A percentile compares a stretch with the other conserved stretches of the same genome.
These are phyloP conservation scores for Pythium vanterpoolii DNA, from an alignment of 352 stramenopile genomes.

Conservation along the genomic window DNA sequence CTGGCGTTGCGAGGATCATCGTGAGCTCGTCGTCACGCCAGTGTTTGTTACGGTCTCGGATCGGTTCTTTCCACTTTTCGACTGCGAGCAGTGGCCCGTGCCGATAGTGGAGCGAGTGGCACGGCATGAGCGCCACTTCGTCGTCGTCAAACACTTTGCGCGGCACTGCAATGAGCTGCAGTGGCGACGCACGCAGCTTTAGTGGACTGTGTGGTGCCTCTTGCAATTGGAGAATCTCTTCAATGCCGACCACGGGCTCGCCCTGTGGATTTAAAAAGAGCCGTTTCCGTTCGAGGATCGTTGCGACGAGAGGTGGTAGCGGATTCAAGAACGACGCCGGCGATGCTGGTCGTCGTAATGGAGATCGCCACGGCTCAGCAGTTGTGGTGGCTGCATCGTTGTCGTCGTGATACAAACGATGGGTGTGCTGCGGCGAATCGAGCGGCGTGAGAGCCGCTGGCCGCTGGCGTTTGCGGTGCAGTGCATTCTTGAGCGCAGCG, in stretches of 20 bases:
- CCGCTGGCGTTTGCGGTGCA: constrained; percentile 18
- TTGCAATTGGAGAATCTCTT: constrained; percentile 54
- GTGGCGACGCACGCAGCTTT: constrained; percentile 23
- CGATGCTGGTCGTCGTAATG: background rate
- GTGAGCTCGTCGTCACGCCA: constrained; percentile 55
- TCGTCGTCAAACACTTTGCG: constrained; percentile 47
- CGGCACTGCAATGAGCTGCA: constrained; percentile 44
- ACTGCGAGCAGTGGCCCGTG: constrained; percentile 27
- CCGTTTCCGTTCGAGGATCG: constrained; percentile 39
- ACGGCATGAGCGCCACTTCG: constrained; percentile 74
- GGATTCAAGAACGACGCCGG: background rate
- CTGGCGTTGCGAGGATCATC: constrained; percentile 25
- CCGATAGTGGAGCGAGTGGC: constrained; percentile 50
- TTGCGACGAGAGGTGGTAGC: constrained; percentile 35
- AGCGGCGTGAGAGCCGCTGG: constrained; percentile 2
- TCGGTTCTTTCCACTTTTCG: constrained; percentile 52
- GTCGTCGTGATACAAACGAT: no score
- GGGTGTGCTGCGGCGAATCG: constrained; percentile 4
- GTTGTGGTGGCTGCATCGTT: background rate
- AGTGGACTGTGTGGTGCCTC: constrained; percentile 23
- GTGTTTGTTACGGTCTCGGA: constrained; percentile 56
- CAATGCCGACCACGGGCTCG: constrained; percentile 26
- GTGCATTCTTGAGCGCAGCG: constrained; percentile 13
- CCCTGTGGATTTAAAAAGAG: constrained; percentile 33
- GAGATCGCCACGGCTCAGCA: background rate